Percentiles rank a stretch among this genome's conserved stretches.
These are phyloP conservation scores for Talaromyces verruculosus DNA, from an alignment of 2,329 filamentous ascomycete genomes.

Conservation along the genomic window DNA sequence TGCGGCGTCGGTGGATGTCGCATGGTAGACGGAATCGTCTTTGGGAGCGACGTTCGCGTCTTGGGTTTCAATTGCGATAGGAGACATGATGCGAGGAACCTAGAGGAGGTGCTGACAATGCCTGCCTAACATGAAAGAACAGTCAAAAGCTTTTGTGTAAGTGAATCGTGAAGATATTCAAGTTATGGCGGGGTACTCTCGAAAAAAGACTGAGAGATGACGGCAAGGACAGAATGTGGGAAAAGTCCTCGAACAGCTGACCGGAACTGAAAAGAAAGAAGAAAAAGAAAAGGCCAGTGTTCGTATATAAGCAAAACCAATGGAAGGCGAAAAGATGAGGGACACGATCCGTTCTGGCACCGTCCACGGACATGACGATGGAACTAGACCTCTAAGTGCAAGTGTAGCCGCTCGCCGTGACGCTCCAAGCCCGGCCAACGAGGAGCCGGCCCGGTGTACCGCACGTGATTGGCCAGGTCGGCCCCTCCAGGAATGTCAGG, in stretches of 20 bases:
- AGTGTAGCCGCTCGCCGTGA: slow-evolving; percentile 27
- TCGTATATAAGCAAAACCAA: slow-evolving; percentile 6
- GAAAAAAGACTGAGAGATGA: not conserved
- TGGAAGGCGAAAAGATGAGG: slow-evolving; percentile 13
- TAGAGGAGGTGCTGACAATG: not conserved
- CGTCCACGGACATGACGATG: slow-evolving; percentile 12
- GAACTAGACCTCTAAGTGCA: slow-evolving; percentile 39
- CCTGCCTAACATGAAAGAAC: not conserved
- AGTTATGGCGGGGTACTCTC: slow-evolving; percentile 10
- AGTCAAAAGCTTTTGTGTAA: not conserved
- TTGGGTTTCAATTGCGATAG: slow-evolving; percentile 30
- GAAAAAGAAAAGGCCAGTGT: slow-evolving; percentile 11
- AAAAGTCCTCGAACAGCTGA: not conserved
- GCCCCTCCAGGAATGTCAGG: not conserved
- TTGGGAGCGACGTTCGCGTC: slow-evolving; percentile 43
- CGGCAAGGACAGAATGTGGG: not conserved
- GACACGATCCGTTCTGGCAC: slow-evolving; percentile 13
- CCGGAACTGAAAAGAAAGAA: slow-evolving; percentile 5
- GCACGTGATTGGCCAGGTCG: slow-evolving; percentile 11
- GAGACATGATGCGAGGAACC: slow-evolving; percentile 24
- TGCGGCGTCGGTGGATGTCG: slow-evolving; percentile 73
- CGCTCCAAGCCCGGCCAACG: slow-evolving; percentile 1
- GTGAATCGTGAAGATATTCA: not conserved
- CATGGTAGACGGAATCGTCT: slow-evolving; percentile 60
- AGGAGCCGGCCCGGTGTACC: slow-evolving; percentile 11